Conservation (phyloP, 1,139 yeast genomes). For the Magnusiomyces sp. region DNA sequence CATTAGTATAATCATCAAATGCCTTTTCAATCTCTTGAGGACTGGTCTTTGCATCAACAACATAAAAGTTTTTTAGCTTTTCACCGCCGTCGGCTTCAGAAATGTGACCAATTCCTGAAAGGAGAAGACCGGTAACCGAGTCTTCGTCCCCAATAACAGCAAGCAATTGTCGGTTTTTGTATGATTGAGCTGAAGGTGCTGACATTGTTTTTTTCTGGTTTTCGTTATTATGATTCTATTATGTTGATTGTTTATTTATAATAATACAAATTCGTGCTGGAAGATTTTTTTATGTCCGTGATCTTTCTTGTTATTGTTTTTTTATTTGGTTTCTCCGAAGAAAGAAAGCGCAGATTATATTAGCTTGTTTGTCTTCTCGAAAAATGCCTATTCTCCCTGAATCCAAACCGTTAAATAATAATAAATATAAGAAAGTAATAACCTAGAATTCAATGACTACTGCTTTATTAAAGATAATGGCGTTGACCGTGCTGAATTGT, state of each 20-base stretch:
- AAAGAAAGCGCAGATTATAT: no score
- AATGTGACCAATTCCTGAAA: slow-evolving; percentile 94
- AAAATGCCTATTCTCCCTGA: no score
- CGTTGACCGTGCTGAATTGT: no score
- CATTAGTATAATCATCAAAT: slow-evolving; percentile 64
- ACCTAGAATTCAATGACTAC: no score
- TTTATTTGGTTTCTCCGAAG: no score
- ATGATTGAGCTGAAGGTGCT: slow-evolving; percentile 11
- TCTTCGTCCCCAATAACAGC: slow-evolving; percentile 98
- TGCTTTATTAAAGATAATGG: no score
- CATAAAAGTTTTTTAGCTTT: slow-evolving; percentile 74
- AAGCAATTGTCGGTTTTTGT: slow-evolving; percentile 61
- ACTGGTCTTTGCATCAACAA: slow-evolving; percentile 70
- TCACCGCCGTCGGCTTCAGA: slow-evolving; percentile 41
- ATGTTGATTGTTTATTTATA: background rate
- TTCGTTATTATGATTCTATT: background rate
- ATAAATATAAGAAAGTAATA: no score
- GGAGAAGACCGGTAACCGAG: slow-evolving; percentile 87
- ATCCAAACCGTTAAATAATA: no score
- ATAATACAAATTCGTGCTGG: no score
- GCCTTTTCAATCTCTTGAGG: slow-evolving; percentile 67
- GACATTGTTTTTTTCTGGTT: slow-evolving; percentile 6
- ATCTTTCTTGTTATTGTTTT: no score
- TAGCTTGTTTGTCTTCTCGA: no score
- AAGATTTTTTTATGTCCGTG: no score